Evolutionary conservation across 441 rosid genomes (phyloP), one percentile per base, ranked within the genome.

Genomic region (Melastoma candidum): DNA sequence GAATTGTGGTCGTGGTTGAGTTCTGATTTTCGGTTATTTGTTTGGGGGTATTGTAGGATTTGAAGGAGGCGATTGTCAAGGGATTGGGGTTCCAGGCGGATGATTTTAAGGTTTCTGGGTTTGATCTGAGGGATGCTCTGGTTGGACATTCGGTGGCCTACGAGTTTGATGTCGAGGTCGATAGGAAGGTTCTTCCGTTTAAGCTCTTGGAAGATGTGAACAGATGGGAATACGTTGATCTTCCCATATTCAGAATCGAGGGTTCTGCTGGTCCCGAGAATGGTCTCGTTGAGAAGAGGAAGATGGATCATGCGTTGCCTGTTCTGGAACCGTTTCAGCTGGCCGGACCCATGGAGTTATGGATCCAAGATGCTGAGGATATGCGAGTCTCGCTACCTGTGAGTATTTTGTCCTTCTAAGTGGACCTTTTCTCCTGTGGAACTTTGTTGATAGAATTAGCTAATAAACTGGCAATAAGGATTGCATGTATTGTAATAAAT

Each of bases 321-420:
- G 85, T 85, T 64, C 68, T 90, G 54, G 87, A 88, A 54, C 96
- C 95, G 4, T 90, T 90, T 55, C 98, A 87, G 73, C 78, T 90
- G 56, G 93, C 95, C 48, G 98, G 96, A 10, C 98, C 98, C 2
- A 83, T 90, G 88, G 96, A 87, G 70, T 59, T 90, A 43, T 90
- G 98, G 98, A 79, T 90, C 61, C 96, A 81, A 66, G 95, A 90
- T 66, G 98, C 95, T 17, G 74, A 81, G 48, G 72, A 85, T 67
- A 79, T 90, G 84, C 81, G 98, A 8, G 59, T 90, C 49, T 85
- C 93, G 0, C 68, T 90, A 47, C 96, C 98, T 1, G 96, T 83
- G 68, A 56, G 76, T 32, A 32, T 32, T 32, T 17, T 17, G 1
- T 17, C 22, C 22, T 17, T 17, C 22, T 17, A 17, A 17, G 22